Conservation (phyloP, 257 asterid genomes). For the Solanum clarkiae region DNA sequence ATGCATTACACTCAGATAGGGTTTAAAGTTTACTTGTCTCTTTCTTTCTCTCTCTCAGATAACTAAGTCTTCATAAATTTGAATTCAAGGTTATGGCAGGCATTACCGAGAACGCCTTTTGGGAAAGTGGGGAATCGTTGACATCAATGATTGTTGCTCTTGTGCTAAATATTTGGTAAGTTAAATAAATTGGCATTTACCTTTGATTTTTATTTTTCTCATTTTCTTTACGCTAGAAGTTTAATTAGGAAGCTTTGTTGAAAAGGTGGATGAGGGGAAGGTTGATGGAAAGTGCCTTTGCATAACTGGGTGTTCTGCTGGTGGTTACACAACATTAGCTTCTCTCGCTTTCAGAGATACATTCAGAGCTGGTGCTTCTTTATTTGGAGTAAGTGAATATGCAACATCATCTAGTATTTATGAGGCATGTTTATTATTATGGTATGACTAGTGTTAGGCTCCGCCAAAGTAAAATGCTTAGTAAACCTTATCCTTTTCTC, state of each 20-base stretch:
- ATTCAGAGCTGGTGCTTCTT: conserved; percentile 84
- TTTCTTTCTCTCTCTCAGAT: not conserved
- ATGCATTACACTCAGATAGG: not conserved
- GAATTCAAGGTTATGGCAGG: conserved; percentile 79
- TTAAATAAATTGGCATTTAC: not conserved
- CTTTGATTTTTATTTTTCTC: not conserved
- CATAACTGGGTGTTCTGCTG: conserved; percentile 93
- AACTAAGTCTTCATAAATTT: not conserved
- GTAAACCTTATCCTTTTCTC: not conserved
- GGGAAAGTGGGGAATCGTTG: conserved; percentile 84
- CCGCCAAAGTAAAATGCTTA: not conserved
- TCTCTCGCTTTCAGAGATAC: conserved; percentile 77
- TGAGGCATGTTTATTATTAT: not conserved
- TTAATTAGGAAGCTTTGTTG: conserved; percentile 2
- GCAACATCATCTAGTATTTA: not conserved
- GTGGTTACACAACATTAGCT: conserved; percentile 93
- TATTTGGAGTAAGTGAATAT: conserved; percentile 77
- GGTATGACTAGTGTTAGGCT: not conserved
- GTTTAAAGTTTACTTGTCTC: not conserved
- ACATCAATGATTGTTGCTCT: conserved; percentile 91
- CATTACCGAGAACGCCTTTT: conserved; percentile 77
- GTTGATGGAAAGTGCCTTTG: conserved; percentile 77
- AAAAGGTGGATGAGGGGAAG: conserved; percentile 68
- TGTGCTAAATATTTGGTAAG: conserved; percentile 82
- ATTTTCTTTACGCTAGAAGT: not conserved